Conservation (phyloP, 2,329 filamentous ascomycete species). For the Tolypocladium cylindrosporum region DNA sequence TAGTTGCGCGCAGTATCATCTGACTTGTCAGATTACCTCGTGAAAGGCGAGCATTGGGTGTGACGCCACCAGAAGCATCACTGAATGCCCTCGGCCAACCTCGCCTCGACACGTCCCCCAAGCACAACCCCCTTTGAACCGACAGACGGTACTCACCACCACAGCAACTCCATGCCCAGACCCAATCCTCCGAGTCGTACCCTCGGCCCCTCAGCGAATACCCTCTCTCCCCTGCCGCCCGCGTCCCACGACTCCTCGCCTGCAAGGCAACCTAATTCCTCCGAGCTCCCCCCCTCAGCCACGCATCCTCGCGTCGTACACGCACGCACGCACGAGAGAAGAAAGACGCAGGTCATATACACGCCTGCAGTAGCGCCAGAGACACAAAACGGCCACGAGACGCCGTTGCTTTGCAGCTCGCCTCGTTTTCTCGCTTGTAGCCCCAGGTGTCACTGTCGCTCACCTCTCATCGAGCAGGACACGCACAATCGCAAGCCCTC, state of each 20-base stretch:
- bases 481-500: background rate
- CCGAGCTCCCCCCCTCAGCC: background rate
- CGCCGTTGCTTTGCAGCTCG: background rate
- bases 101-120: too few species aligned
- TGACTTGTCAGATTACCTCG: too few species aligned
- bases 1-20: too few species aligned
- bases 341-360: background rate
- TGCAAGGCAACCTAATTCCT: background rate
- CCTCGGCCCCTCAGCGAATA: background rate
- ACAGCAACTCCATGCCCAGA: background rate
- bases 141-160: too few species aligned
- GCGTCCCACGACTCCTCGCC: background rate
- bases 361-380: background rate
- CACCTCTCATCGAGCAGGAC: background rate
- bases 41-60: too few species aligned
- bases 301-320: background rate
- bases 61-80: too few species aligned
- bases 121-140: too few species aligned
- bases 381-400: background rate
- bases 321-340: background rate
- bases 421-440: background rate
- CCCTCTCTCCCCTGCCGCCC: background rate
- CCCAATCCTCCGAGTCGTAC: too few species aligned
- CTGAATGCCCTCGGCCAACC: too few species aligned
- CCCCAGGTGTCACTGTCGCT: background rate